These are phyloP conservation scores for Penicillium canariense DNA, from an alignment of 495 filamentous ascomycete genomes.

Conservation along the genomic window DNA sequence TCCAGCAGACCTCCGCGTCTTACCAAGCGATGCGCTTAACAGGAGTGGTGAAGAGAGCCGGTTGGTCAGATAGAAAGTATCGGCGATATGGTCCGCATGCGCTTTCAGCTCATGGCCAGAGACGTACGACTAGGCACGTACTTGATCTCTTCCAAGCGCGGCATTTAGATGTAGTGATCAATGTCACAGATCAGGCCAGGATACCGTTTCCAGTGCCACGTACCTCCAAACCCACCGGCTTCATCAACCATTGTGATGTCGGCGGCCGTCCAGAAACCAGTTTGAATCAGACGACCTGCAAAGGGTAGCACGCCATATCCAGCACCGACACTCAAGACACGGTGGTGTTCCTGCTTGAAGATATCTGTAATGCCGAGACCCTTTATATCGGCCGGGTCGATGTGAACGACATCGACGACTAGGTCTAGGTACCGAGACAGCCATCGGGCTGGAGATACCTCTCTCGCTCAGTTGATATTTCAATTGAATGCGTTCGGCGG, in stretches of 20 bases:
- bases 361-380: background rate
- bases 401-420: too few species aligned
- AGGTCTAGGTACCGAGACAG: background rate
- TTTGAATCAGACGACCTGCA: constrained; percentile 50
- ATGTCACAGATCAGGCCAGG: constrained; percentile 36
- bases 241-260: constrained; percentile 52
- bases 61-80: constrained; percentile 43
- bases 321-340: constrained; percentile 43
- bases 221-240: constrained; percentile 44
- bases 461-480: constrained; percentile 3
- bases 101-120: constrained; percentile 21
- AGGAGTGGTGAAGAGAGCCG: constrained; percentile 42
- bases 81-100: constrained; percentile 26
- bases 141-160: constrained; percentile 58
- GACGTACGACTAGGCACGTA: constrained; percentile 49
- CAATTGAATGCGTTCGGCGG: too few species aligned
- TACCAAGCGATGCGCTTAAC: constrained; percentile 7
- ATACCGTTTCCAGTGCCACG: constrained; percentile 48
- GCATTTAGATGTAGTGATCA: constrained; percentile 42
- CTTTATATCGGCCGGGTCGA: too few species aligned
- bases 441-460: constrained; percentile 6
- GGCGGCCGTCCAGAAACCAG: constrained; percentile 33
- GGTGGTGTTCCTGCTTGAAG: background rate
- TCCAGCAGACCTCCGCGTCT: background rate
- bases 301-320: constrained; percentile 50